A percentile compares a stretch with the other conserved stretches of the same genome.
Conservation (phyloP, 257 asterid species). For the Ilex asprella region DNA sequence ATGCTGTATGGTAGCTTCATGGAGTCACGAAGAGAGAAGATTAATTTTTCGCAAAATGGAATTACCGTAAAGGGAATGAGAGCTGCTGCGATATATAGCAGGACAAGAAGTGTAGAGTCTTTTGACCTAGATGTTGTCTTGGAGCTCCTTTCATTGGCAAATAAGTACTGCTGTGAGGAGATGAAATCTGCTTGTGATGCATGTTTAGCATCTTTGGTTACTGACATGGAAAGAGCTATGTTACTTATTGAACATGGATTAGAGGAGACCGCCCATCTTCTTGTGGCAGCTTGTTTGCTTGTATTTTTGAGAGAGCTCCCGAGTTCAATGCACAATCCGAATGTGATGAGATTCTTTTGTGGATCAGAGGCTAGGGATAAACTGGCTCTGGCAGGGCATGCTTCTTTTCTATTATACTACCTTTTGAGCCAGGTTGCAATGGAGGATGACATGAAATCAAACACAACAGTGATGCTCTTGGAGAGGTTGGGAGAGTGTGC, state of each 20-base stretch:
- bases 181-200: conserved; percentile 77
- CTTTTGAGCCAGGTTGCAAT: conserved; percentile 72
- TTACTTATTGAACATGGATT: conserved; percentile 68
- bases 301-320: conserved; percentile 87
- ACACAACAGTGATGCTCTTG: conserved; percentile 71
- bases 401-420: conserved; percentile 68
- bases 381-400: conserved; percentile 60
- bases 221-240: conserved; percentile 58
- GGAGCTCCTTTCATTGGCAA: conserved; percentile 68
- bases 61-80: conserved; percentile 60
- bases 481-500: conserved; percentile 89
- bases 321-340: conserved; percentile 50
- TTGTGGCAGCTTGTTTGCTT: conserved; percentile 93
- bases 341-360: conserved; percentile 51
- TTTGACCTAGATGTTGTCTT: conserved; percentile 57
- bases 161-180: conserved; percentile 78
- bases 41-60: conserved; percentile 61
- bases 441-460: conserved; percentile 80
- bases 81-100: conserved; percentile 76
- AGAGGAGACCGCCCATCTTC: conserved; percentile 72
- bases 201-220: conserved; percentile 59
- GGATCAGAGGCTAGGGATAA: conserved; percentile 61
- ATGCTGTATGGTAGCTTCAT: conserved; percentile 77
- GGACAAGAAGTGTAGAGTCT: conserved; percentile 50
- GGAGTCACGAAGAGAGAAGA: conserved; percentile 71